Base-by-base conservation (phyloP, 495 filamentous ascomycete species). In the Aspergillus saccharolyticus region DNA sequence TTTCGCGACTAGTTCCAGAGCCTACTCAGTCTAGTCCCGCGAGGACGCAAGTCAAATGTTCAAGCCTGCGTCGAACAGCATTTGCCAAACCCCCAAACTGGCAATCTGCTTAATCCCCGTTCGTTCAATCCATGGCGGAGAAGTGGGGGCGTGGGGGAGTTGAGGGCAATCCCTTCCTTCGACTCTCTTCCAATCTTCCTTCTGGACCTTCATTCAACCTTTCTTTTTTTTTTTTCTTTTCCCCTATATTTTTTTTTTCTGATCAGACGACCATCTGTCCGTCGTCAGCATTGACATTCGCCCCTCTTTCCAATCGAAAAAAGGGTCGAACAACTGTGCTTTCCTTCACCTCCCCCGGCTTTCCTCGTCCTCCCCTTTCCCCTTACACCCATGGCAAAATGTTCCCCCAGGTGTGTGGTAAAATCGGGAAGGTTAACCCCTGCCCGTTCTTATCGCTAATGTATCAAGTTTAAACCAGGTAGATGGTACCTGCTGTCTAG, bases 171-270 rank as follows among this genome's bases (percentile, higher is more conserved):
- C 49, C 42, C 24, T 56, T 17, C 39, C 44, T 42, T 33, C 54
- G 45, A 55, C 52, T 53, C 46, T 48, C 25, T 44, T 55, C 24
- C 48, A 46, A 51, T 33, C 21, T 54, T 45, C 42, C 30, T 54
- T 61, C 58, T 50, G 55, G 58, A 22, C 49, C 24, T 22, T 55
- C 25, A 63, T 65, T n/a, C n/a, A n/a, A n/a, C n/a, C n/a, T n/a
- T n/a, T n/a, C 55, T 61, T 66, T 68, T 70, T 72, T 71, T 73
- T 72, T 61, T 75, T 64, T 65, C n/a, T n/a, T n/a, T n/a, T n/a
- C n/a, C n/a, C n/a, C n/a, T n/a, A n/a, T n/a, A n/a, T n/a, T 57
- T 61, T 66, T 68, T 70, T 72, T 71, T 73, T 72, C 63, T 75
- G 72, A 74, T 75, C 72, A 74, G 69, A 72, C 70, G 72, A 75